Base-by-base conservation (phyloP, 805 yeast genomes). In the Metschnikowia cerradonensis region DNA sequence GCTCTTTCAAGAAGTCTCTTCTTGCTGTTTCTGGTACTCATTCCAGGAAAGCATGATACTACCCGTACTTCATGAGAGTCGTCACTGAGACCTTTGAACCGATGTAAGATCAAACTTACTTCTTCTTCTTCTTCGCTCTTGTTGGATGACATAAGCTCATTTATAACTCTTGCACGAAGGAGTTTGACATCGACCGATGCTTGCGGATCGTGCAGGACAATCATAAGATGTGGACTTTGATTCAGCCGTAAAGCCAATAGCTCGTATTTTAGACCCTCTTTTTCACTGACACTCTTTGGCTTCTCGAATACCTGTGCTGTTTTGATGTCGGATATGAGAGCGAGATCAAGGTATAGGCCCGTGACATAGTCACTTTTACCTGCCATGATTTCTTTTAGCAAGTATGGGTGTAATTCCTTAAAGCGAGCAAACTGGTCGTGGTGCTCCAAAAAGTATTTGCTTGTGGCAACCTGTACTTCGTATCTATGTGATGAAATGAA, bases 401-500 rank as follows among this genome's bases (percentile, higher is more conserved):
- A 33, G 33, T 32, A 32, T n/a, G 45, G 22, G 13, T 45, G 53
- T 13, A 50, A 44, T 5, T 38, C 50, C 6, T 11, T 20, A 3
- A 30, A 22, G 22, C 23, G 17, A 11, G 11, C 30, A 23, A 52
- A 48, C 4, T 13, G 13, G 6, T 26, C 33, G 14, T 26, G 14
- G 15, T 50, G 37, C 7, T n/a, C 13, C 23, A n/a, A 20, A 47
- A 47, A 53, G 35, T 32, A 48, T 11, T 45, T 45, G 17, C 39
- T n/a, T 19, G 41, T 32, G 15, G 53, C 50, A 17, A 45, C 37
- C 31, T 53, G 56, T 6, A 45, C 49, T 15, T 53, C 56, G 31
- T 45, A 48, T 6, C 19, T 15, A 6, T 14, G 40, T 3, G 46
- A 20, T 19, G 17, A 15, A 11, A 48, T 8, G 32, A 32, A 50